A percentile compares a stretch with the other conserved stretches of the same genome.
Conservation (phyloP, 2,329 filamentous ascomycete species). For the Sarocladiaceae sp. region DNA sequence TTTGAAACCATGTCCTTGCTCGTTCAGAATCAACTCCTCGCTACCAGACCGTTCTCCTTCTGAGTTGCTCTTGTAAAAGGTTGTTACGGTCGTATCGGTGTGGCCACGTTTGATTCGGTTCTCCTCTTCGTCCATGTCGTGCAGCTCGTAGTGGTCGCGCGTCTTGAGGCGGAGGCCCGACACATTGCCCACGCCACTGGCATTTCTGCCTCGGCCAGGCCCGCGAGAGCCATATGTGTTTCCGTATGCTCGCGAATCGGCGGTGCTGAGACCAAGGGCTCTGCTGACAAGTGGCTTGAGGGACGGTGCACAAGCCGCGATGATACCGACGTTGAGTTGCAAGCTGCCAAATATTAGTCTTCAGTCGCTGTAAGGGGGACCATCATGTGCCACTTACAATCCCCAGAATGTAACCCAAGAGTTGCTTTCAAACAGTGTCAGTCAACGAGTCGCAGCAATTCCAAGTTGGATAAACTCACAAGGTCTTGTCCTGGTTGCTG, state of each 20-base stretch:
- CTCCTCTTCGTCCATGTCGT: conserved; percentile 4
- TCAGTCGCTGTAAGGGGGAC: conserved; percentile 6
- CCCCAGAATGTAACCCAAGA: conserved; percentile 25
- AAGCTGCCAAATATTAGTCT: conserved; percentile 23
- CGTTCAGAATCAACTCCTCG: conserved; percentile 7
- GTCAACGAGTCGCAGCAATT: not conserved
- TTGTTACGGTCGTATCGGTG: conserved; percentile 3
- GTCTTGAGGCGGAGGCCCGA: conserved; percentile 1
- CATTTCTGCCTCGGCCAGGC: not conserved
- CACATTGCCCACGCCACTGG: not conserved
- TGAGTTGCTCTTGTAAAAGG: conserved; percentile 5
- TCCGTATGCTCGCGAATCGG: not conserved
- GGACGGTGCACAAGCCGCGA: conserved; percentile 32
- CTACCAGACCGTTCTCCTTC: conserved; percentile 3
- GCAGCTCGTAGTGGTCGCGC: conserved; percentile 3
- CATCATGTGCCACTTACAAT: conserved; percentile 21
- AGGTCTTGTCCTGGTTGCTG: conserved; percentile 25
- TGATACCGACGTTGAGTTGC: conserved; percentile 33
- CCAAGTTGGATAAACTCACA: conserved; percentile 10
- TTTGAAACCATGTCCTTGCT: not conserved
- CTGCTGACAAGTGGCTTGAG: conserved; percentile 29
- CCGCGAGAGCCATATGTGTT: not conserved
- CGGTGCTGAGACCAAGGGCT: conserved; percentile 18
- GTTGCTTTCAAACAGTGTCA: conserved; percentile 11
- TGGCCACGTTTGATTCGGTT: not conserved